phyloP scores from a whole-genome alignment of 768 basidiomycete species.

The Lactarius psammicola region DNA sequence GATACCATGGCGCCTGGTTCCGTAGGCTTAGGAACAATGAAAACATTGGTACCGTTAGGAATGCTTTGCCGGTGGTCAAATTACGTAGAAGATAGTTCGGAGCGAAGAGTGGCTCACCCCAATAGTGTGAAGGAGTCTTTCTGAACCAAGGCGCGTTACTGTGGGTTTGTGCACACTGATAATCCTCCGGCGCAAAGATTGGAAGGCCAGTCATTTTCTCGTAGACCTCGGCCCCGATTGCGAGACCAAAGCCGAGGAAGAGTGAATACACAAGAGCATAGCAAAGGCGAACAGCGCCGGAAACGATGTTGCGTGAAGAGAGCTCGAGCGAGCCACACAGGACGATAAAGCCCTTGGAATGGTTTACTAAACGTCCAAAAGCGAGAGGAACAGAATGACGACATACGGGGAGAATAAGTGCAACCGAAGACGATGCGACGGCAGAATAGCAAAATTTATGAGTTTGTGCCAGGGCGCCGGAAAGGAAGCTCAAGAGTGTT shows the following conservation, averaged over 20 bases:
- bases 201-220: constrained; percentile 48
- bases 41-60: constrained; percentile 69
- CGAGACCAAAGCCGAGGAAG: constrained; percentile 76
- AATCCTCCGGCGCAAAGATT: constrained; percentile 55
- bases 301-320: constrained; percentile 75
- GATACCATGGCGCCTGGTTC: constrained; percentile 58
- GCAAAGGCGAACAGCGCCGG: constrained; percentile 81
- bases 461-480: constrained; percentile 69
- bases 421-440: constrained; percentile 70
- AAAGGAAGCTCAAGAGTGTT: constrained; percentile 73
- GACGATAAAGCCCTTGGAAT: constrained; percentile 58
- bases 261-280: constrained; percentile 79
- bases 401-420: constrained; percentile 74
- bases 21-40: constrained; percentile 64
- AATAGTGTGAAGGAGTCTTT: constrained; percentile 63
- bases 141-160: constrained; percentile 70
- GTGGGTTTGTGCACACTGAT: constrained; percentile 58
- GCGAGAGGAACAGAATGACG: not conserved
- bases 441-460: constrained; percentile 79
- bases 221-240: constrained; percentile 73
- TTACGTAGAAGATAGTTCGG: not conserved
- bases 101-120: constrained; percentile 46
- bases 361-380: not conserved
- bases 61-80: constrained; percentile 43
- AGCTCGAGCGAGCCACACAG: constrained; percentile 74